A percentile compares a stretch with the other conserved stretches of the same genome.
Evolutionary conservation across 352 stramenopile genomes (phyloP).

Genomic region (Phytophthora pini): DNA sequence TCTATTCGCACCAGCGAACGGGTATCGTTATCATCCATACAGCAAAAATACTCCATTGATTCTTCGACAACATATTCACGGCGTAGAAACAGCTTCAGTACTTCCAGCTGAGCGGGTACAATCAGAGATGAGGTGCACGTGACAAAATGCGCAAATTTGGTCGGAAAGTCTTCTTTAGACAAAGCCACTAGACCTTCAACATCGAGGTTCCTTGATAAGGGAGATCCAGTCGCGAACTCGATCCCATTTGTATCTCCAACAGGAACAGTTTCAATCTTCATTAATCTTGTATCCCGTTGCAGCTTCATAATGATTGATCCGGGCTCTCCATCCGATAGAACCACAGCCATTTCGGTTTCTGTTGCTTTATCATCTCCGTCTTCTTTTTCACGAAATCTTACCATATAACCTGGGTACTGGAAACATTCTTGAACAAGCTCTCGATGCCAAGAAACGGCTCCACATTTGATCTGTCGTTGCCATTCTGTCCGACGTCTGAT

Average conservation of each 20-base stretch:
- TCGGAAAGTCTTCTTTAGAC: conserved; percentile 47
- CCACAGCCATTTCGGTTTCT: not conserved
- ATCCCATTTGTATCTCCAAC: conserved; percentile 20
- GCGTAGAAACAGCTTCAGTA: conserved; percentile 49
- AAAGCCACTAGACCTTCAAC: conserved; percentile 38
- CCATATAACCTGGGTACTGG: conserved; percentile 21
- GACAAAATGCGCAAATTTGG: conserved; percentile 65
- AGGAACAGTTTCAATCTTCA: conserved; percentile 7
- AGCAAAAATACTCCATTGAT: conserved; percentile 59
- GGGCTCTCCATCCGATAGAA: conserved; percentile 7
- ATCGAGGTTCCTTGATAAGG: conserved; percentile 10
- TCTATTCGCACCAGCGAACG: conserved; percentile 57
- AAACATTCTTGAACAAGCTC: not conserved
- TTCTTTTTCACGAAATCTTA: conserved; percentile 12
- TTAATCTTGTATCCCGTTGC: conserved; percentile 7
- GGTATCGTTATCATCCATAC: conserved; percentile 43
- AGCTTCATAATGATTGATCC: conserved; percentile 16
- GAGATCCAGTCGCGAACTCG: conserved; percentile 21
- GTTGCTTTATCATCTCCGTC: not conserved
- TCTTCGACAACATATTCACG: conserved; percentile 56
- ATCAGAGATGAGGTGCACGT: conserved; percentile 43
- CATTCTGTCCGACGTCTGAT: conserved; percentile 34
- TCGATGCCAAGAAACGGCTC: conserved; percentile 13
- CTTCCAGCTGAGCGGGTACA: conserved; percentile 48
- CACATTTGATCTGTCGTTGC: conserved; percentile 15